Evolutionary conservation across 768 basidiomycete genomes (phyloP).

Genomic region (Termitomyces sp.): DNA sequence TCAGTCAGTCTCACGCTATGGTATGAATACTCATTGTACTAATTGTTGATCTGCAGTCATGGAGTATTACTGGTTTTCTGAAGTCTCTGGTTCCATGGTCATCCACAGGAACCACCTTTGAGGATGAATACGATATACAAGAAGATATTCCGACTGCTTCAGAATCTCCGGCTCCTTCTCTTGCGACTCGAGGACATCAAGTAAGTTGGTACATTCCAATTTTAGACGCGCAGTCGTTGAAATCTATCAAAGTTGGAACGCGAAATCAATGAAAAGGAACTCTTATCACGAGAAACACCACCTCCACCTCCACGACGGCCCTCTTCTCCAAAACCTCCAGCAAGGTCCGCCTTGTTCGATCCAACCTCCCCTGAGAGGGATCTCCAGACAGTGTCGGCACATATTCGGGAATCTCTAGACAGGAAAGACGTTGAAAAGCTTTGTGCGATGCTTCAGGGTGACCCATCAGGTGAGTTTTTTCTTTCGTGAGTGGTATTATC

Average conservation of each 20-base stretch:
- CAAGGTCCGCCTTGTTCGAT: neutral
- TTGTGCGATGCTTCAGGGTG: slow-evolving; percentile 38
- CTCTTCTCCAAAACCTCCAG: neutral
- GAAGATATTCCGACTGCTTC: slow-evolving; percentile 9
- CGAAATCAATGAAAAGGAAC: slow-evolving; percentile 7
- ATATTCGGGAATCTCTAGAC: slow-evolving; percentile 6
- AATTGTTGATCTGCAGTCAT: slow-evolving; percentile 24
- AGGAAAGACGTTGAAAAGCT: slow-evolving; percentile 5
- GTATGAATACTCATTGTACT: neutral
- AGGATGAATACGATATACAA: slow-evolving; percentile 16
- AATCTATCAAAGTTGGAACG: slow-evolving; percentile 13
- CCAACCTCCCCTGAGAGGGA: slow-evolving; percentile 34
- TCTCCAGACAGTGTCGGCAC: slow-evolving; percentile 28
- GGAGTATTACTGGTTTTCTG: slow-evolving; percentile 48
- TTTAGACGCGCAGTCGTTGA: neutral
- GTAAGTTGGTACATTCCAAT: slow-evolving; percentile 7
- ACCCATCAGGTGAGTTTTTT: slow-evolving; percentile 34
- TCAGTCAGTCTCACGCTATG: slow-evolving; percentile 29
- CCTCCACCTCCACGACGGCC: slow-evolving; percentile 6
- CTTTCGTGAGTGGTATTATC: neutral
- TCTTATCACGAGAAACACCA: neutral
- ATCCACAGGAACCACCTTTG: slow-evolving; percentile 14
- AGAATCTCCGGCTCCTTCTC: slow-evolving; percentile 15
- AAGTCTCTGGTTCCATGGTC: slow-evolving; percentile 44
- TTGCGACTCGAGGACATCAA: slow-evolving; percentile 22